These are phyloP conservation scores for Talaromyces proteolyticus DNA, from an alignment of 495 filamentous ascomycete species.

Conservation along the genomic window DNA sequence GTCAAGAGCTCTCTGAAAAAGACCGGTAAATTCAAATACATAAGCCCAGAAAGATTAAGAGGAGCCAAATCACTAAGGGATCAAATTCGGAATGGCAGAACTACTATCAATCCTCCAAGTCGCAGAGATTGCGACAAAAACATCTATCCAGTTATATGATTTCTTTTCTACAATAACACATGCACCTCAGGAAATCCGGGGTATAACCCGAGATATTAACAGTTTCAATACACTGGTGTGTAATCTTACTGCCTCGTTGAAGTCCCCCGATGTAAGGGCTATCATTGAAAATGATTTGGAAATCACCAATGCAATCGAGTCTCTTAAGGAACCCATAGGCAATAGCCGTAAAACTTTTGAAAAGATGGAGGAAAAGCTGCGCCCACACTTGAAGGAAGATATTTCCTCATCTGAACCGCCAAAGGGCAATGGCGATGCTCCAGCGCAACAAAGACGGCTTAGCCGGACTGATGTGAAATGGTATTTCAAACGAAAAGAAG, in stretches of 20 bases:
- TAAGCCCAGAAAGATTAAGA: no score
- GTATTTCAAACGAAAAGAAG: slow-evolving; percentile 6
- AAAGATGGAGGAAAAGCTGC: not conserved
- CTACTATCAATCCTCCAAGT: not conserved
- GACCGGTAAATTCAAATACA: no score
- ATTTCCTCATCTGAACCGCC: not conserved
- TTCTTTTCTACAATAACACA: not conserved
- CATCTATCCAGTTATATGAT: not conserved
- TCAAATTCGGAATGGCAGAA: no score
- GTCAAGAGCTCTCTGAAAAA: no score
- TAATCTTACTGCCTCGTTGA: not conserved
- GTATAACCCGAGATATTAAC: slow-evolving; percentile 1
- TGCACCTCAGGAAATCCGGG: not conserved
- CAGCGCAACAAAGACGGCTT: not conserved
- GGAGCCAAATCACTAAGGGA: no score
- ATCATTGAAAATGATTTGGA: not conserved
- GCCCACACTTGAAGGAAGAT: not conserved
- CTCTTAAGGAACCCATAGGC: not conserved
- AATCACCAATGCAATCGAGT: not conserved
- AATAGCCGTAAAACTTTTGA: not conserved
- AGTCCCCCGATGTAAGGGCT: not conserved
- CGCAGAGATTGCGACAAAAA: not conserved
- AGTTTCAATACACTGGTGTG: slow-evolving; percentile 1
- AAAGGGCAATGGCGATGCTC: not conserved
- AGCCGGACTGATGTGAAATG: slow-evolving; percentile 1